Percentiles rank a stretch among this genome's conserved stretches.
Evolutionary conservation across 176 grass and related monocot species (phyloP).

Genomic region (Juncus inflexus): DNA sequence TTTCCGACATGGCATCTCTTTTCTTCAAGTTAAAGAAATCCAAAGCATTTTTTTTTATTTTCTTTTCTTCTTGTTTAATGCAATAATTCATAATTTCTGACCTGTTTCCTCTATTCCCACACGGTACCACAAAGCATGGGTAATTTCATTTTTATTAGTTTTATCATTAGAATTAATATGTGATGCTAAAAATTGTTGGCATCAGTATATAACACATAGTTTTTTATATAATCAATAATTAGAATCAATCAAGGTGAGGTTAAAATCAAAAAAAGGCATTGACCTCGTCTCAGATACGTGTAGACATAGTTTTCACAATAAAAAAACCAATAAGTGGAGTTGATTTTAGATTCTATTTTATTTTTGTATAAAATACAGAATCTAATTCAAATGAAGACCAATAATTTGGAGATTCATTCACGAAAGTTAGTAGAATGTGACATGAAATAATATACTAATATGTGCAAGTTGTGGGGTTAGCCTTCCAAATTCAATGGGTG

Average conservation of each 20-base stretch:
- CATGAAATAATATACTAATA: slow-evolving; percentile 9
- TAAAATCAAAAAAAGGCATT: no score
- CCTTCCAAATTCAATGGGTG: slow-evolving; percentile 24
- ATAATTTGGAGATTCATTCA: slow-evolving; percentile 2
- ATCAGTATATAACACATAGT: no score
- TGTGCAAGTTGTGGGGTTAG: slow-evolving; percentile 22
- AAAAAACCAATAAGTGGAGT: no score
- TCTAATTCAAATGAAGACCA: background rate
- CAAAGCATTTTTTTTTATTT: background rate
- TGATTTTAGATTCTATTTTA: slow-evolving; percentile 15
- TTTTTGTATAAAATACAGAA: background rate
- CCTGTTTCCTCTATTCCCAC: slow-evolving; percentile 3
- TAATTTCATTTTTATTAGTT: no score
- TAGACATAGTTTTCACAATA: no score
- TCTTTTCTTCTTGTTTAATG: background rate
- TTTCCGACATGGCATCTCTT: slow-evolving; percentile 2
- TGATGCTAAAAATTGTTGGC: no score
- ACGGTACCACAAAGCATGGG: background rate
- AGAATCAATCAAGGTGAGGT: no score
- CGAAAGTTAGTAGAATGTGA: background rate
- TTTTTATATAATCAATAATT: no score
- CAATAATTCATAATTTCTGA: background rate
- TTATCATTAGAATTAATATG: no score
- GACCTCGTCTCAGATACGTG: no score
- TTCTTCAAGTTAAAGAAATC: slow-evolving; percentile 29